A percentile compares a stretch with the other conserved stretches of the same genome.
Conservation (phyloP, 2,329 filamentous ascomycete species). For the Colletotrichum plurivorum region DNA sequence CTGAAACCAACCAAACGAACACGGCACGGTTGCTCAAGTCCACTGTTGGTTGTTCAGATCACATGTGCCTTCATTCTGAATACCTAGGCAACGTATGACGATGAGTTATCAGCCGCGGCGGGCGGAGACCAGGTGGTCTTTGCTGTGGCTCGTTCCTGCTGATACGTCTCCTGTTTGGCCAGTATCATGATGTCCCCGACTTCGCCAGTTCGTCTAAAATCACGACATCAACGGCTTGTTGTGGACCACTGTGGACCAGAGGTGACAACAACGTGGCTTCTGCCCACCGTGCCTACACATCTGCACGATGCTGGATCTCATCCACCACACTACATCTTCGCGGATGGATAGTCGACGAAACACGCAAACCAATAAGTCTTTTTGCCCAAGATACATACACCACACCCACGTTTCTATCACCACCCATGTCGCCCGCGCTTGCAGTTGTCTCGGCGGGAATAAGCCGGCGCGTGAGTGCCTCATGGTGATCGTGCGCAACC, state of each 20-base stretch:
- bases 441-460: not conserved
- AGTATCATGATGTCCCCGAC: not conserved
- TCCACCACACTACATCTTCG: not conserved
- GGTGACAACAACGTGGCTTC: conserved; percentile 11
- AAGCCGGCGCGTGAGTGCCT: not conserved
- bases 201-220: conserved; percentile 12
- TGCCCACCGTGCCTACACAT: conserved; percentile 17
- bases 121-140: not conserved
- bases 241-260: not conserved
- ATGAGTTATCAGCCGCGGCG: not conserved
- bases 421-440: not conserved
- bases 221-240: not conserved
- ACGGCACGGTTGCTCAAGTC: not conserved
- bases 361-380: too few relatives aligned
- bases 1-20: conserved; percentile 6
- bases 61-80: not conserved
- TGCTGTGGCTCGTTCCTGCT: not conserved
- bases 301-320: too few relatives aligned
- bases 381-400: too few relatives aligned
- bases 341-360: not conserved
- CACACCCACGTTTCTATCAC: too few relatives aligned
- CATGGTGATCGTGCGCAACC: not conserved
- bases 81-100: not conserved
- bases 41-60: not conserved
- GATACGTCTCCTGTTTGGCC: not conserved